Conservation (phyloP, 345 rosid species). For the Hevea brasiliensis region DNA sequence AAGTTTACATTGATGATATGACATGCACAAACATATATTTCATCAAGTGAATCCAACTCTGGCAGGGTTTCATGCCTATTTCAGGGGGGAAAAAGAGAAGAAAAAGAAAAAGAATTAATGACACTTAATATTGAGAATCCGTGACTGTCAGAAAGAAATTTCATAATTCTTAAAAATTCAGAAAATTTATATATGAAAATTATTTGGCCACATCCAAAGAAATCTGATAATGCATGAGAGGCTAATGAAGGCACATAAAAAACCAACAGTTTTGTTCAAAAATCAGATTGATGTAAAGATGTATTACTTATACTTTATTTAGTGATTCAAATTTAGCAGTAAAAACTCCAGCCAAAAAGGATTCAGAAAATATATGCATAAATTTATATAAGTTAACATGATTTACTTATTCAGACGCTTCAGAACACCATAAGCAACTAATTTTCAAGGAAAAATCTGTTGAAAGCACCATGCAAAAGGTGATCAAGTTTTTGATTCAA, state of each 20-base stretch:
- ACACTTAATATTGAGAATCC: slow-evolving; percentile 4
- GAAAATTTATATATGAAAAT: background rate
- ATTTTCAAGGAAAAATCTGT: background rate
- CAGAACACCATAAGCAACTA: background rate
- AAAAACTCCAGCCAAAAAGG: background rate
- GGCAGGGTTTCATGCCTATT: background rate
- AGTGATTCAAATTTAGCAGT: background rate
- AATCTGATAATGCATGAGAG: background rate
- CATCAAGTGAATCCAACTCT: background rate
- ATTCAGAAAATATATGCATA: background rate
- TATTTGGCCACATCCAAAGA: background rate
- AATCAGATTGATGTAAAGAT: background rate
- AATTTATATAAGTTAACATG: background rate
- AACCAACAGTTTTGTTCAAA: background rate
- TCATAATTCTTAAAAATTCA: background rate
- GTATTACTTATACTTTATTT: background rate
- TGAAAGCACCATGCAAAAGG: background rate
- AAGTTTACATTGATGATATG: background rate
- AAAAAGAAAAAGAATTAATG: background rate
- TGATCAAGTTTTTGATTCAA: background rate
- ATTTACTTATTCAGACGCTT: background rate
- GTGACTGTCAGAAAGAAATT: background rate
- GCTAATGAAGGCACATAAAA: background rate
- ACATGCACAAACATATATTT: too few relatives aligned
- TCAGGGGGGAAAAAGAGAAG: background rate